Evolutionary conservation across 176 grass and related monocot genomes (phyloP).

Genomic region (Eragrostis curvula): DNA sequence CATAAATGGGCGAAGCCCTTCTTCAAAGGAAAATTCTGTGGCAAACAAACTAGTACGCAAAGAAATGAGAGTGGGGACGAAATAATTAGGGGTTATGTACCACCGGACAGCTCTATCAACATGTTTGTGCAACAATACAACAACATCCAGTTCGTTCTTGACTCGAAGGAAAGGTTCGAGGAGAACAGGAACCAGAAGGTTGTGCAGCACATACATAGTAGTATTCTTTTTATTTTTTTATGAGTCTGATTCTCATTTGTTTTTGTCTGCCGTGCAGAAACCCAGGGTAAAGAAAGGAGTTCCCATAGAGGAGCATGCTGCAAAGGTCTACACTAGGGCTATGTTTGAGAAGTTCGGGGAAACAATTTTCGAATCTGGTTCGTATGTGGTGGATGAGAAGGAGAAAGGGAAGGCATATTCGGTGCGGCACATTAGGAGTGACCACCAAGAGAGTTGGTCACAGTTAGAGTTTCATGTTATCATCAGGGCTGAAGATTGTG

Average conservation of each 20-base stretch:
- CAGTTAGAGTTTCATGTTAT: constrained; percentile 20
- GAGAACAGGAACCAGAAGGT: not conserved
- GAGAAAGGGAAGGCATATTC: constrained; percentile 21
- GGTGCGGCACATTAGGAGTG: not conserved
- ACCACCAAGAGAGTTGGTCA: constrained; percentile 5
- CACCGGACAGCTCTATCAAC: constrained; percentile 2
- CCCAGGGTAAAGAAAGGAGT: constrained; percentile 7
- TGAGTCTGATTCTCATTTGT: not conserved
- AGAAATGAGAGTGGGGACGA: not conserved
- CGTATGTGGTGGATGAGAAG: constrained; percentile 21
- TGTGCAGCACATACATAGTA: not conserved
- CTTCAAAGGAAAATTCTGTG: not conserved
- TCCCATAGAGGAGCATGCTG: constrained; percentile 17
- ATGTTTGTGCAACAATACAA: constrained; percentile 22
- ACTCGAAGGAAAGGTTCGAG: not conserved
- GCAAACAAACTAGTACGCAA: not conserved
- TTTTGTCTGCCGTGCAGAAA: not conserved
- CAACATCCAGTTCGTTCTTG: not conserved
- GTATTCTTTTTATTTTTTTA: not conserved
- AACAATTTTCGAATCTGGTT: constrained; percentile 18
- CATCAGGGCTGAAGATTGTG: constrained; percentile 17
- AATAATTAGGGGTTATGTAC: constrained; percentile 6
- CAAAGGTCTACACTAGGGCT: constrained; percentile 10
- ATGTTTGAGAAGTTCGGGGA: constrained; percentile 23
- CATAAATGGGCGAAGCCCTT: constrained; percentile 10